phyloP scores from a whole-genome alignment of 306 rosid genomes.

The Psophocarpus tetragonolobus region DNA sequence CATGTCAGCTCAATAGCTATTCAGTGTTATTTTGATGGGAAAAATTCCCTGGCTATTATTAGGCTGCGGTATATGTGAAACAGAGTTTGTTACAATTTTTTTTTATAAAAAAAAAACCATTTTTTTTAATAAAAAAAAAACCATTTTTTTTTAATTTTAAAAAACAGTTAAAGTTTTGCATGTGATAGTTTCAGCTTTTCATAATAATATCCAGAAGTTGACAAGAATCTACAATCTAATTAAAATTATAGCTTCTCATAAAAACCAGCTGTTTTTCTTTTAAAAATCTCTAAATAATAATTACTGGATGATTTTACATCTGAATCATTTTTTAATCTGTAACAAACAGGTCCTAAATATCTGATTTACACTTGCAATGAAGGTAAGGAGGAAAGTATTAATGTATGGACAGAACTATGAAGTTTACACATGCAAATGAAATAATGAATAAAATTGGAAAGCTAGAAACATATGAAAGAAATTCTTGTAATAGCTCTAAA shows the following conservation, averaged over 20 bases:
- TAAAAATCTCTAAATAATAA: neutral
- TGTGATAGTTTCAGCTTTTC: neutral
- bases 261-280: neutral
- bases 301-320: neutral
- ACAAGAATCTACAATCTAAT: neutral
- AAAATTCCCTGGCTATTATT: neutral
- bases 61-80: neutral
- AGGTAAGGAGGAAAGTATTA: neutral
- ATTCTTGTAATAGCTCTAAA: constrained; percentile 7
- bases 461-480: neutral
- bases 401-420: neutral
- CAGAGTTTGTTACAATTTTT: neutral
- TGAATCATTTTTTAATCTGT: neutral
- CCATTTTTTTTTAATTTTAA: too few relatives aligned
- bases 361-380: neutral
- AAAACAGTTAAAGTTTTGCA: too few relatives aligned
- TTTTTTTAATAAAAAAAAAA: too few relatives aligned
- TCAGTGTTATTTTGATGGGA: constrained; percentile 1
- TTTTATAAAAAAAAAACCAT: neutral
- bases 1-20: neutral
- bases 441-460: constrained; percentile 12
- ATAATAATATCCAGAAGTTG: neutral
- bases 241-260: neutral
- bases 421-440: constrained; percentile 10
- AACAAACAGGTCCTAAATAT: neutral